phyloP scores from a whole-genome alignment of 441 rosid genomes.

The Adansonia rubrostipa region DNA sequence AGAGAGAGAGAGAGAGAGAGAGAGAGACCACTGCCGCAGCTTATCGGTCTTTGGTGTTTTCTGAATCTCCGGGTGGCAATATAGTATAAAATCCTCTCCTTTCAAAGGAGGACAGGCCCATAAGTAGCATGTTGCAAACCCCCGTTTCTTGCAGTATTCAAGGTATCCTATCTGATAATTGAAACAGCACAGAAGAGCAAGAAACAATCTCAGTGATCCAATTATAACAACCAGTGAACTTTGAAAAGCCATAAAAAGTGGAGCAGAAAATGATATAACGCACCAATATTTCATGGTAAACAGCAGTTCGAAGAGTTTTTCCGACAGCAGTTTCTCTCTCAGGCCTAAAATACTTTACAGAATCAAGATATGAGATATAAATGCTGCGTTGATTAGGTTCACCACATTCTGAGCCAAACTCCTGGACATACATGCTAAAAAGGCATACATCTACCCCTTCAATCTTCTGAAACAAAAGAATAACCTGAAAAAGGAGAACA shows the following conservation, averaged over 20 bases:
- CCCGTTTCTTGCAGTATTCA: constrained; percentile 74
- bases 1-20: constrained; percentile 16
- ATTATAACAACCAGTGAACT: constrained; percentile 9
- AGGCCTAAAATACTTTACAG: constrained; percentile 75
- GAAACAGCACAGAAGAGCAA: constrained; percentile 18
- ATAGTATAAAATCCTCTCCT: constrained; percentile 79
- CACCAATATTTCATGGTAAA: constrained; percentile 81
- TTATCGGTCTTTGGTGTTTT: constrained; percentile 75
- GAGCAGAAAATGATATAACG: constrained; percentile 17
- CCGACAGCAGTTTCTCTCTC: constrained; percentile 52
- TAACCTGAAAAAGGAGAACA: constrained; percentile 47
- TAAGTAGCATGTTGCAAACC: constrained; percentile 69
- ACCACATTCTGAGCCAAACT: constrained; percentile 76
- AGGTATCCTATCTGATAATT: constrained; percentile 72
- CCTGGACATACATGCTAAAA: constrained; percentile 69
- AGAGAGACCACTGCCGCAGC: constrained; percentile 70
- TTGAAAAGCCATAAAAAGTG: constrained; percentile 6
- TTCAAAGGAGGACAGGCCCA: constrained; percentile 89
- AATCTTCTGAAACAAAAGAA: constrained; percentile 71
- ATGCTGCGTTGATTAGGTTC: constrained; percentile 67
- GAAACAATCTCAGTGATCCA: neutral
- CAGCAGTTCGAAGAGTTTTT: constrained; percentile 74
- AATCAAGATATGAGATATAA: constrained; percentile 69
- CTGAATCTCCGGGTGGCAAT: constrained; percentile 80
- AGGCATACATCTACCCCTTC: constrained; percentile 72